phyloP scores from a whole-genome alignment of 495 filamentous ascomycete genomes.

The Penicillium egyptiacum region DNA sequence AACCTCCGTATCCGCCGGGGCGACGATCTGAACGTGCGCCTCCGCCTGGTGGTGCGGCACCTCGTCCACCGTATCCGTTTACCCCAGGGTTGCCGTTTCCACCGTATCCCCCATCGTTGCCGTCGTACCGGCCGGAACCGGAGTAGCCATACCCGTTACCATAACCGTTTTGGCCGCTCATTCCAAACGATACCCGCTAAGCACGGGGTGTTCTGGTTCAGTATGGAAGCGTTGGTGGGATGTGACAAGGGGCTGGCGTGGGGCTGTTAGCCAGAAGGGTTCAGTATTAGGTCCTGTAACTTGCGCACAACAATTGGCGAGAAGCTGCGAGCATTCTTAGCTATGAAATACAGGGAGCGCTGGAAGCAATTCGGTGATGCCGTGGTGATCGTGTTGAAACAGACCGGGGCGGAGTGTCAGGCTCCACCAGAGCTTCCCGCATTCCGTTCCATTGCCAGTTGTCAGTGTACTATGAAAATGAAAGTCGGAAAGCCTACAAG shows the following conservation, averaged over 20 bases:
- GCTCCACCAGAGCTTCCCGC: slow-evolving; percentile 35
- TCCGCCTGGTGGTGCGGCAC: slow-evolving; percentile 16
- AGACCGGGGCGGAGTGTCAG: slow-evolving; percentile 17
- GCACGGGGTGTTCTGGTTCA: slow-evolving; percentile 8
- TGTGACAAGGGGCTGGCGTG: slow-evolving; percentile 27
- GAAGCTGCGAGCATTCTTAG: slow-evolving; percentile 24
- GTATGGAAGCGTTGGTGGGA: slow-evolving; percentile 13
- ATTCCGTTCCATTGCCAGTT: slow-evolving; percentile 19
- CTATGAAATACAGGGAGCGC: neutral
- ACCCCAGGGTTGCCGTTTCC: slow-evolving; percentile 28
- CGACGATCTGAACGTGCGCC: slow-evolving; percentile 35
- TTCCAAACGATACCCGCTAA: slow-evolving; percentile 25
- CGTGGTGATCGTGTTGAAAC: slow-evolving; percentile 15
- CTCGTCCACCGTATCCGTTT: slow-evolving; percentile 36
- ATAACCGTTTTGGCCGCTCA: slow-evolving; percentile 47
- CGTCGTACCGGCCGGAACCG: slow-evolving; percentile 43
- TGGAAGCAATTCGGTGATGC: slow-evolving; percentile 9
- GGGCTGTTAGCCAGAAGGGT: slow-evolving; percentile 6
- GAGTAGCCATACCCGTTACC: slow-evolving; percentile 47
- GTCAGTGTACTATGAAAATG: neutral
- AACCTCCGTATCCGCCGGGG: slow-evolving; percentile 49
- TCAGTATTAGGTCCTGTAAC: slow-evolving; percentile 17
- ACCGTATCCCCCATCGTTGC: slow-evolving; percentile 40
- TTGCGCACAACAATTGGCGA: slow-evolving; percentile 17
- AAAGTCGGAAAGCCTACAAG: neutral